Conservation (phyloP, 805 yeast genomes). For the Cyberlindnera euphorbiae region DNA sequence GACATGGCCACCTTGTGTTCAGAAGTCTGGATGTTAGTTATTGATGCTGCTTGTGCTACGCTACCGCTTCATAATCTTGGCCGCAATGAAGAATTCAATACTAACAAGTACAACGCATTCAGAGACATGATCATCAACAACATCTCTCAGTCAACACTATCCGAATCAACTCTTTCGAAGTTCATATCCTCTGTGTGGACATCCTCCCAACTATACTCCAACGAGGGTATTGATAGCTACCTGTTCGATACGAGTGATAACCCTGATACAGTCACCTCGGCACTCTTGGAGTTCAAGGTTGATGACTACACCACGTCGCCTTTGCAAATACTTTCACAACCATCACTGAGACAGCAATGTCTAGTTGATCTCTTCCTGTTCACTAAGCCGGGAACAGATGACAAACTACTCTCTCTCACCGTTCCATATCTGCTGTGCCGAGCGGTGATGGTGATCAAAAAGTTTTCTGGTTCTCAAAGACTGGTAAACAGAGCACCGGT, state of each 20-base stretch:
- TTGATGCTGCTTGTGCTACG: conserved; percentile 38
- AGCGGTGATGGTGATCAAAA: conserved; percentile 53
- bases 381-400: conserved; percentile 22
- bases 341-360: conserved; percentile 49
- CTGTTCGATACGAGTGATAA: conserved; percentile 26
- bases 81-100: conserved; percentile 26
- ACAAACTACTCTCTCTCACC: conserved; percentile 25
- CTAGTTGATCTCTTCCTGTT: conserved; percentile 47
- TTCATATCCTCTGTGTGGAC: conserved; percentile 49
- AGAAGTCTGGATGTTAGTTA: conserved; percentile 36
- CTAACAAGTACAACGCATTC: conserved; percentile 32
- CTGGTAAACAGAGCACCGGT: conserved; percentile 61
- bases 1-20: conserved; percentile 10
- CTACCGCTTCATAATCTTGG: conserved; percentile 35
- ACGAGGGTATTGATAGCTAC: conserved; percentile 48
- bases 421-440: conserved; percentile 52
- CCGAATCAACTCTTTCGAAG: conserved; percentile 32
- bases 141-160: conserved; percentile 28
- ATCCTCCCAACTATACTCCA: conserved; percentile 54
- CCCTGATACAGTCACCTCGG: conserved; percentile 33
- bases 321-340: conserved; percentile 38
- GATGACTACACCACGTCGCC: conserved; percentile 54
- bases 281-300: conserved; percentile 38
- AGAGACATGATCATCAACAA: conserved; percentile 38
- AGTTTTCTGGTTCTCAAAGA: conserved; percentile 58